phyloP scores from a whole-genome alignment of 176 grass and related monocot species.

The Lolium perenne region DNA sequence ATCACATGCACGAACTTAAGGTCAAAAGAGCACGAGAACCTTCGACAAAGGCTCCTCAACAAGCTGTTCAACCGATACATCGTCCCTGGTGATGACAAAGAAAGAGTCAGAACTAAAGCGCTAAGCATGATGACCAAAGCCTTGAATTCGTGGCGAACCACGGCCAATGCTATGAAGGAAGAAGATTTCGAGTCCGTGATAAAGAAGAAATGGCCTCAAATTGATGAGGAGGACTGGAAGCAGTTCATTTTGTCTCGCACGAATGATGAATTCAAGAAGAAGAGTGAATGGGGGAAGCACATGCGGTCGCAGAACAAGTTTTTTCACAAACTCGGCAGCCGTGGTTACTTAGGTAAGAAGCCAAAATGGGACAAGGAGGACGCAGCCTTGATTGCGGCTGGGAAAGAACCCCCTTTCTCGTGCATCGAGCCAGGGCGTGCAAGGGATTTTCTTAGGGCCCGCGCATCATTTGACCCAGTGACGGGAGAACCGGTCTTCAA shows the following conservation, averaged over 20 bases:
- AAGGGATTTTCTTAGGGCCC: constrained; percentile 4
- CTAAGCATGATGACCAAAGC: not conserved
- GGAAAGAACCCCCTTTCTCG: constrained; percentile 9
- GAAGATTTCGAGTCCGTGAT: not conserved
- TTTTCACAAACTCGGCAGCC: not conserved
- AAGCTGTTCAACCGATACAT: not conserved
- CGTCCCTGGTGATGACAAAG: not conserved
- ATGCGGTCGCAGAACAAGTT: not conserved
- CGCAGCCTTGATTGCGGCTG: not conserved
- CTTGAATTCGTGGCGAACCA: not conserved
- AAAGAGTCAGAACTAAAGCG: not conserved
- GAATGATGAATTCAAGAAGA: not conserved
- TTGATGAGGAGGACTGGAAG: not conserved
- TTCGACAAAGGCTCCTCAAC: not conserved
- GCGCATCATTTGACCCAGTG: not conserved
- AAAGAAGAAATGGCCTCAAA: not conserved
- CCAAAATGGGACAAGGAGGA: not conserved
- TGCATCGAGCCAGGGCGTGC: not conserved
- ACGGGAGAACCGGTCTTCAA: not conserved
- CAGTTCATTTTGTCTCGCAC: not conserved
- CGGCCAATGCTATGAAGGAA: not conserved
- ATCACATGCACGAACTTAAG: not conserved
- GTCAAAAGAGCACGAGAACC: not conserved
- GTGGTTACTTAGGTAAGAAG: constrained; percentile 4
- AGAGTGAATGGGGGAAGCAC: not conserved